A percentile compares a stretch with the other conserved stretches of the same genome.
Conservation (phyloP, 1,284 basidiomycete species). For the Tilletia setariae region DNA sequence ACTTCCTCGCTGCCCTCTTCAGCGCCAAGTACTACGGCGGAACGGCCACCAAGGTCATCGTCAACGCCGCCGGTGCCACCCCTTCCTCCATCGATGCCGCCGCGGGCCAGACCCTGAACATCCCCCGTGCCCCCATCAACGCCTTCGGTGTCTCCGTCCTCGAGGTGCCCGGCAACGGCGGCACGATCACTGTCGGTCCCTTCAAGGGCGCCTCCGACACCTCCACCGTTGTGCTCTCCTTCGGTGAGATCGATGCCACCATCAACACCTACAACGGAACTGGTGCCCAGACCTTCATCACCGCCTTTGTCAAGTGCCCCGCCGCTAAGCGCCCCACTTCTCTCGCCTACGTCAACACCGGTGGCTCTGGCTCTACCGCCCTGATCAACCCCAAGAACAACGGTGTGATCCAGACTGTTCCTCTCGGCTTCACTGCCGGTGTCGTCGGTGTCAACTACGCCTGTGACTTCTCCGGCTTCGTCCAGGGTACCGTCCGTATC, state of each 20-base stretch:
- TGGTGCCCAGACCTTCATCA: background rate
- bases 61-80: conserved; percentile 3
- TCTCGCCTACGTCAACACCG: background rate
- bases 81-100: conserved; percentile 6
- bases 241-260: conserved; percentile 5
- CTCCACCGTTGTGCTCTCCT: background rate
- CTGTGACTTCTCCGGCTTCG: conserved; percentile 5
- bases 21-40: background rate
- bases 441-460: conserved; percentile 6
- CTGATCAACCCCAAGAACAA: background rate
- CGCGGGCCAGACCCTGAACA: background rate
- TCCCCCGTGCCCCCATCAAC: background rate
- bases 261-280: background rate
- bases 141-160: conserved; percentile 7
- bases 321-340: conserved; percentile 1
- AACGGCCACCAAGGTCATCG: background rate
- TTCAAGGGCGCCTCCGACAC: conserved; percentile 6
- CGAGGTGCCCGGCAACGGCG: conserved; percentile 10
- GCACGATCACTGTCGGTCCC: conserved; percentile 6
- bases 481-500: background rate
- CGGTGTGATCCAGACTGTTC: background rate
- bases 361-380: conserved; percentile 3
- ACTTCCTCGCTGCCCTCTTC: background rate
- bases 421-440: conserved; percentile 6
- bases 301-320: conserved; percentile 8